These are phyloP conservation scores for Microsporum ferrugineum DNA, from an alignment of 2,329 filamentous ascomycete genomes.

Conservation along the genomic window DNA sequence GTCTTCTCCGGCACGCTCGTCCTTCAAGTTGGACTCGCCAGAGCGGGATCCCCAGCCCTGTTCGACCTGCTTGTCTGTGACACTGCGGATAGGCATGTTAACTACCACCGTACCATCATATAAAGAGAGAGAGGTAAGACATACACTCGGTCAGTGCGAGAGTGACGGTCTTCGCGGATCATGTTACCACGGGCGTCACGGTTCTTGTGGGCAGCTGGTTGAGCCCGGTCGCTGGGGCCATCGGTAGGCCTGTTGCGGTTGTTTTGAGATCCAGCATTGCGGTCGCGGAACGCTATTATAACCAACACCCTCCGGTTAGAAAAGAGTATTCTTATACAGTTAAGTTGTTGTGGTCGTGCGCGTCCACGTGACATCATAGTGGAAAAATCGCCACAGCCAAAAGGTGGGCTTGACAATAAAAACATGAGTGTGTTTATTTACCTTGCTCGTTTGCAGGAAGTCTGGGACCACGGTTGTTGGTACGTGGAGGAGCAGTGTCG, in stretches of 20 bases:
- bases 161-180: conserved; percentile 51
- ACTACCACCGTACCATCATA: background rate
- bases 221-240: conserved; percentile 34
- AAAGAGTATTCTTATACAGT: background rate
- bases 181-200: conserved; percentile 48
- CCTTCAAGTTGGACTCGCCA: conserved; percentile 73
- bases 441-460: conserved; percentile 74
- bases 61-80: conserved; percentile 45
- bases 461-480: conserved; percentile 34
- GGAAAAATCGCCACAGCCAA: background rate
- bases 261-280: conserved; percentile 64
- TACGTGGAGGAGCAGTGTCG: conserved; percentile 17
- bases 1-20: conserved; percentile 81
- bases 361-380: background rate
- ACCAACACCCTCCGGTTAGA: background rate
- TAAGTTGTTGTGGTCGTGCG: background rate
- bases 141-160: conserved; percentile 50
- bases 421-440: conserved; percentile 40
- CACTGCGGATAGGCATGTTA: conserved; percentile 20
- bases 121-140: conserved; percentile 18
- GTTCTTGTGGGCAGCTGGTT: conserved; percentile 23
- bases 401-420: background rate
- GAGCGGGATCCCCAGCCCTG: conserved; percentile 81
- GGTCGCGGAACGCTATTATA: conserved; percentile 71
- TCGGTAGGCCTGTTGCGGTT: conserved; percentile 74